phyloP scores from a whole-genome alignment of 192 early-diverging fungal species.

The Dissophora globulifera region DNA sequence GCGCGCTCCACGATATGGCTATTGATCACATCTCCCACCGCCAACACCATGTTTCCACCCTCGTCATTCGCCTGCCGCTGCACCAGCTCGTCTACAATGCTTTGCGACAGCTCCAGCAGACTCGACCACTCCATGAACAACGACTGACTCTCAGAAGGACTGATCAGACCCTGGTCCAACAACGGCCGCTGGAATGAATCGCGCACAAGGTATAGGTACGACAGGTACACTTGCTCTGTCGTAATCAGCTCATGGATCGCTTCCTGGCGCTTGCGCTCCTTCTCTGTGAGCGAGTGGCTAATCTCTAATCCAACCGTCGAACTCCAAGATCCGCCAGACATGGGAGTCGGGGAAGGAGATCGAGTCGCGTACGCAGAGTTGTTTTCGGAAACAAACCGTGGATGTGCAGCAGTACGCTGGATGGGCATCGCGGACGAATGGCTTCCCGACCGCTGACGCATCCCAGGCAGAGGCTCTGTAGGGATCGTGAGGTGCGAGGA shows the following conservation, averaged over 20 bases:
- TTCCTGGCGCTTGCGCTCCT: constrained; percentile 82
- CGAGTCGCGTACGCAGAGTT: too few relatives aligned
- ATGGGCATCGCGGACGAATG: constrained; percentile 14
- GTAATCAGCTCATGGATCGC: constrained; percentile 83
- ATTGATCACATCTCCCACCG: constrained; percentile 82
- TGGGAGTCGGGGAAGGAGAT: constrained; percentile 17
- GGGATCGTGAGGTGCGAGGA: constrained; percentile 14
- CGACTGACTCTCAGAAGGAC: constrained; percentile 66
- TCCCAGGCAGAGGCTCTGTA: background rate
- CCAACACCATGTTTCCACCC: constrained; percentile 56
- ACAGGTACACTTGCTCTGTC: constrained; percentile 81
- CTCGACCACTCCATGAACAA: constrained; percentile 89
- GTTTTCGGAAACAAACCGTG: constrained; percentile 11
- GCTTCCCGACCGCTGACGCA: constrained; percentile 39
- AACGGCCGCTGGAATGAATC: constrained; percentile 74
- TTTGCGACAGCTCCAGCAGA: constrained; percentile 71
- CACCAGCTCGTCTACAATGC: constrained; percentile 76
- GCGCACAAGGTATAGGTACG: constrained; percentile 77
- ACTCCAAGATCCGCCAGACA: constrained; percentile 53
- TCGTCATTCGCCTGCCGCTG: constrained; percentile 61
- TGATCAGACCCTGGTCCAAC: constrained; percentile 57
- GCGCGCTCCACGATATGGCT: constrained; percentile 72
- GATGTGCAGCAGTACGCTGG: background rate
- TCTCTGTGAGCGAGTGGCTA: constrained; percentile 57
- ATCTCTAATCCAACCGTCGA: constrained; percentile 57